Evolutionary conservation across 2,329 filamentous ascomycete species (phyloP).

Genomic region (Fusarium nelsonii): DNA sequence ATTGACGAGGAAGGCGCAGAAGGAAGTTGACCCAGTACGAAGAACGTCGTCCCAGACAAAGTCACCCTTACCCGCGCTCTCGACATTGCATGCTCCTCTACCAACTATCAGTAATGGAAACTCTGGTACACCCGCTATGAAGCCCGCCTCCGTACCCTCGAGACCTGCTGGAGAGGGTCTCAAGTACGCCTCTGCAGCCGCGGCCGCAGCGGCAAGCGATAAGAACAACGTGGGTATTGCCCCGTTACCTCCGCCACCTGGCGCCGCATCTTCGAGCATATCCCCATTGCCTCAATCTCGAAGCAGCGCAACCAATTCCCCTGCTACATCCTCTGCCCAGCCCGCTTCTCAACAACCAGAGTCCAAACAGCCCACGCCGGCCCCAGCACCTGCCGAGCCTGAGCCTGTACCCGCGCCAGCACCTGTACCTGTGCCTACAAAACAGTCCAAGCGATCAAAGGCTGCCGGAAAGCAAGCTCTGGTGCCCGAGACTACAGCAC

Average conservation of each 20-base stretch:
- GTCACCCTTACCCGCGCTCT: constrained; percentile 91
- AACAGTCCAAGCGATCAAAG: constrained; percentile 57
- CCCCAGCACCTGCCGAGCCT: constrained; percentile 46
- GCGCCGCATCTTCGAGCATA: constrained; percentile 60
- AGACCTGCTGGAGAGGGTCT: constrained; percentile 89
- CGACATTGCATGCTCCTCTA: constrained; percentile 84
- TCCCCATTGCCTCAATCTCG: constrained; percentile 67
- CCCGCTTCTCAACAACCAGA: constrained; percentile 57
- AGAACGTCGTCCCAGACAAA: constrained; percentile 92
- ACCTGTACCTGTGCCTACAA: constrained; percentile 47
- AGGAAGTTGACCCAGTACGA: constrained; percentile 68
- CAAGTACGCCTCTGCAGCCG: constrained; percentile 96
- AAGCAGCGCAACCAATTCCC: constrained; percentile 67
- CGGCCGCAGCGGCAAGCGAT: constrained; percentile 90
- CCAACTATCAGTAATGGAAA: constrained; percentile 70
- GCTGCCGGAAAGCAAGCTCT: constrained; percentile 60
- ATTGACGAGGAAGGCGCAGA: constrained; percentile 66
- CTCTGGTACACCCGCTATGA: constrained; percentile 77
- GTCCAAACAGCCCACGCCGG: constrained; percentile 50
- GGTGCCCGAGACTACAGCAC: constrained; percentile 57
- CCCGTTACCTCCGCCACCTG: constrained; percentile 90
- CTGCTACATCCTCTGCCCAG: constrained; percentile 62
- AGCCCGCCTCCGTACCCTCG: constrained; percentile 88
- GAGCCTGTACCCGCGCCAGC: constrained; percentile 39
- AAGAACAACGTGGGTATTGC: constrained; percentile 91